A percentile compares a stretch with the other conserved stretches of the same genome.
Conservation (phyloP, 257 asterid genomes). For the Scutellaria barbata region DNA sequence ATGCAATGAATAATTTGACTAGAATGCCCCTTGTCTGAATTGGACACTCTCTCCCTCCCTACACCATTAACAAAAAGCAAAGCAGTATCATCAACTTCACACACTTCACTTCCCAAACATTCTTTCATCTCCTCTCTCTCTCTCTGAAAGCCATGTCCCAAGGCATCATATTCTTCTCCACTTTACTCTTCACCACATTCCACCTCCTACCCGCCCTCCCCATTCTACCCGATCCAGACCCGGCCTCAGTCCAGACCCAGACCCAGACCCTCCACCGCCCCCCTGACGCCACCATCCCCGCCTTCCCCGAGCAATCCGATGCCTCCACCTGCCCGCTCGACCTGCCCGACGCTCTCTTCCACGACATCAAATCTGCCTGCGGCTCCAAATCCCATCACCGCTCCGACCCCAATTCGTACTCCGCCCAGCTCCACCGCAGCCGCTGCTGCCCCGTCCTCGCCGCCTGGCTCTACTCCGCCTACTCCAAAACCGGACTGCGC, state of each 20-base stretch:
- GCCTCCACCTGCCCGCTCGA: slow-evolving; percentile 71
- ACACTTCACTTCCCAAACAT: slow-evolving; percentile 23
- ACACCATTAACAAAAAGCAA: slow-evolving; percentile 3
- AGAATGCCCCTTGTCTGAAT: no score
- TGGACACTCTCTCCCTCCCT: not conserved
- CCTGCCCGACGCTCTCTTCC: slow-evolving; percentile 77
- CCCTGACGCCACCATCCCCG: slow-evolving; percentile 85
- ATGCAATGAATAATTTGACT: no score
- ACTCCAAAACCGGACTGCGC: slow-evolving; percentile 69
- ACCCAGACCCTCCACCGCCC: slow-evolving; percentile 59
- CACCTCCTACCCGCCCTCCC: slow-evolving; percentile 48
- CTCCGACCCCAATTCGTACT: slow-evolving; percentile 43
- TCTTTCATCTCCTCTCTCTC: slow-evolving; percentile 27
- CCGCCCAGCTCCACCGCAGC: slow-evolving; percentile 64
- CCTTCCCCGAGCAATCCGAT: slow-evolving; percentile 90
- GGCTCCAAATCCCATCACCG: slow-evolving; percentile 50
- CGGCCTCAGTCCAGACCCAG: slow-evolving; percentile 52
- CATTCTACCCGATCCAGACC: slow-evolving; percentile 66
- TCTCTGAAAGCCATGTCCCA: slow-evolving; percentile 55
- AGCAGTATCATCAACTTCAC: not conserved
- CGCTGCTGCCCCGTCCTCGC: slow-evolving; percentile 96
- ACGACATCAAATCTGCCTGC: slow-evolving; percentile 69
- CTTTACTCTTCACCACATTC: slow-evolving; percentile 41
- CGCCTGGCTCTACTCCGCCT: slow-evolving; percentile 92
- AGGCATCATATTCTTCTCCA: slow-evolving; percentile 36